These are phyloP conservation scores for Brassica balearica DNA, from an alignment of 441 rosid genomes.

Conservation along the genomic window DNA sequence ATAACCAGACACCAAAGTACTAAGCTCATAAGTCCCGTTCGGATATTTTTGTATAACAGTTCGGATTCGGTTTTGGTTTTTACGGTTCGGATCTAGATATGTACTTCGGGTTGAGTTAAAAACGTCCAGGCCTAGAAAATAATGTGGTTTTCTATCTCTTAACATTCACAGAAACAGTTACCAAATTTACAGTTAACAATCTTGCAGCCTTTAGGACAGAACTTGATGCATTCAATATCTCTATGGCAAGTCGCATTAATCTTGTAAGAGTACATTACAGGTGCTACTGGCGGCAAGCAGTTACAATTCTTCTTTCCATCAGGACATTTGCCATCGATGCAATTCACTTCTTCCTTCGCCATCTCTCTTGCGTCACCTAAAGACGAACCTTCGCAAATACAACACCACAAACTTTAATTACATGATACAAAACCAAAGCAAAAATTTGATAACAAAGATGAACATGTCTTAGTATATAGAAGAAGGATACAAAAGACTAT, in stretches of 20 bases:
- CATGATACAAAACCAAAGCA: neutral
- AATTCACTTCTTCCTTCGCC: slow-evolving; percentile 20
- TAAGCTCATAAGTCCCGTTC: too few species aligned
- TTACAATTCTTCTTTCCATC: slow-evolving; percentile 13
- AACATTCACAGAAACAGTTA: slow-evolving; percentile 29
- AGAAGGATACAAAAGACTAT: slow-evolving; percentile 28
- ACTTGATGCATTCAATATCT: slow-evolving; percentile 22
- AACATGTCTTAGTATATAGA: neutral
- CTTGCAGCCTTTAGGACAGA: slow-evolving; percentile 30
- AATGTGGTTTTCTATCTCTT: neutral
- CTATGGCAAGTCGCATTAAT: slow-evolving; percentile 7
- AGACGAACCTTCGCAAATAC: slow-evolving; percentile 29
- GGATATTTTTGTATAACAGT: too few species aligned
- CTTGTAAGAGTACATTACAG: neutral
- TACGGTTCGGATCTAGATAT: too few species aligned
- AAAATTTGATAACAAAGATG: neutral
- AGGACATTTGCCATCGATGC: slow-evolving; percentile 16
- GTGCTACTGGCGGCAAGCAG: neutral
- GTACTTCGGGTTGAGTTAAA: too few species aligned
- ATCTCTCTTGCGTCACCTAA: slow-evolving; percentile 33
- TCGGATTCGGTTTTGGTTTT: too few species aligned
- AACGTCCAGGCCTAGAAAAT: neutral
- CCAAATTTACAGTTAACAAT: slow-evolving; percentile 30
- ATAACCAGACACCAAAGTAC: too few species aligned
- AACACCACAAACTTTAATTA: neutral